phyloP scores from a whole-genome alignment of 164 flowering plant species.

The Kalanchoe fedtschenkoi region DNA sequence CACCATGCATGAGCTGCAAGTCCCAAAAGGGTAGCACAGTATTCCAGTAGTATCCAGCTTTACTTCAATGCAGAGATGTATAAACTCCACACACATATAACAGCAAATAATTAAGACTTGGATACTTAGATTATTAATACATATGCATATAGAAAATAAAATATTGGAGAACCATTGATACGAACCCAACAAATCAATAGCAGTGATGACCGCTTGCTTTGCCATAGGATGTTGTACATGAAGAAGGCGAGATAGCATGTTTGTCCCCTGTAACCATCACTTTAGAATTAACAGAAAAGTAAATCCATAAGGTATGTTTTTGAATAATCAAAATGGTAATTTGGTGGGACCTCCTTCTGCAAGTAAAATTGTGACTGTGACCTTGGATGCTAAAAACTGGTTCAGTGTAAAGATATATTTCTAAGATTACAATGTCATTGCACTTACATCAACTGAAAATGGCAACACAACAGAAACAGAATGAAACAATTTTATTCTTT shows the following conservation, averaged over 20 bases:
- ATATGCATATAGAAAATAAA: not conserved
- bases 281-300: constrained; percentile 2
- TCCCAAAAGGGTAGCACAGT: not conserved
- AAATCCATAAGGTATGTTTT: not conserved
- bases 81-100: too few species aligned
- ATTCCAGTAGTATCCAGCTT: not conserved
- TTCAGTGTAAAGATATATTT: not conserved
- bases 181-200: constrained; percentile 92
- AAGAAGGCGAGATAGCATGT: constrained; percentile 94
- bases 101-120: not conserved
- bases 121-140: not conserved
- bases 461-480: too few species aligned
- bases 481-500: too few species aligned
- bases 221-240: constrained; percentile 84
- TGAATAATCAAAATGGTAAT: not conserved
- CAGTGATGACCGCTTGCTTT: constrained; percentile 95
- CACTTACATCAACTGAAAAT: not conserved
- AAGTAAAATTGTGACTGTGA: not conserved
- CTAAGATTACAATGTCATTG: not conserved
- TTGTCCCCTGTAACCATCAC: constrained; percentile 62
- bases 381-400: not conserved
- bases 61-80: not conserved
- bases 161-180: not conserved
- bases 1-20: not conserved
- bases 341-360: not conserved